A percentile compares a stretch with the other conserved stretches of the same genome.
Conservation (phyloP, 345 rosid species). For the rapeseed (Brassica napus) region Da-Ae NC_063440.1:16758001-16758500, state of each 20-base stretch:
- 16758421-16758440: slow-evolving; percentile 51
- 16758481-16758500: slow-evolving; percentile 88
- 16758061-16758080: slow-evolving; percentile 94
- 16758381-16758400: background rate
- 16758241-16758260: slow-evolving; percentile 49
- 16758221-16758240: slow-evolving; percentile 57
- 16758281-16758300: slow-evolving; percentile 94
- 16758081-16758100: slow-evolving; percentile 81
- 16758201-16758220: slow-evolving; percentile 82
- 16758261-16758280: slow-evolving; percentile 72
- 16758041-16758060: slow-evolving; percentile 66
- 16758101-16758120: slow-evolving; percentile 51
- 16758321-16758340: slow-evolving; percentile 68
- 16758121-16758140: background rate
- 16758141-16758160: slow-evolving; percentile 16
- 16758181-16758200: slow-evolving; percentile 88
- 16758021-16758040: background rate
- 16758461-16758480: slow-evolving; percentile 84
- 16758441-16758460: slow-evolving; percentile 76
- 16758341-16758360: slow-evolving; percentile 54
- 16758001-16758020: slow-evolving; percentile 1
- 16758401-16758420: slow-evolving; percentile 1
- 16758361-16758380: slow-evolving; percentile 1
- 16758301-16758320: slow-evolving; percentile 99
- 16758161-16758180: slow-evolving; percentile 86